phyloP scores from a whole-genome alignment of 768 basidiomycete species.

The Tylopilus felleus region DNA sequence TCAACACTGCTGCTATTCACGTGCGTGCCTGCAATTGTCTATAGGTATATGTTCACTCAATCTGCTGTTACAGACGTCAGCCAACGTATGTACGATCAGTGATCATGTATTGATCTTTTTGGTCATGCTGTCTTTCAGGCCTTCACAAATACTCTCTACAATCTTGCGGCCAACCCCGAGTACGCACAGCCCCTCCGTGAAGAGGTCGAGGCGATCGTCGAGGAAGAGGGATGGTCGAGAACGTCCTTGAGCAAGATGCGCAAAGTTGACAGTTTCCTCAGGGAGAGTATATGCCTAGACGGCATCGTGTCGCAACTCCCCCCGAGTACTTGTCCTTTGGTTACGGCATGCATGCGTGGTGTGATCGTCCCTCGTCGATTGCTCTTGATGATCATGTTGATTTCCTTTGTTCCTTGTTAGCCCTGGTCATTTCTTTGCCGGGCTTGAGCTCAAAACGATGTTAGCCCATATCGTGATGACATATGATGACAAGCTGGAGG shows the following conservation, averaged over 20 bases:
- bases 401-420: neutral
- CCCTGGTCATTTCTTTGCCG: slow-evolving; percentile 1
- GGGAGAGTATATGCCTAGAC: neutral
- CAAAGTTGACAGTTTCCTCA: neutral
- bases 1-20: neutral
- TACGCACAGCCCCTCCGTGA: neutral
- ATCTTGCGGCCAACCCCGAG: neutral
- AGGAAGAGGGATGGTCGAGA: neutral
- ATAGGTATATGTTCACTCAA: neutral
- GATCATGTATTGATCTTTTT: too few relatives aligned
- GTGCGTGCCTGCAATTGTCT: neutral
- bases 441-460: neutral
- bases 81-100: too few relatives aligned
- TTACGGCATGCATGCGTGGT: slow-evolving; percentile 17
- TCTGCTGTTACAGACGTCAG: too few relatives aligned
- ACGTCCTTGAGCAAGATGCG: neutral
- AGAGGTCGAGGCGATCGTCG: neutral
- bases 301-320: slow-evolving; percentile 24
- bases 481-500: slow-evolving; percentile 11
- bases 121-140: too few relatives aligned
- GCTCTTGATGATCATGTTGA: neutral
- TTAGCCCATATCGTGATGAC: neutral
- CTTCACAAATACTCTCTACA: neutral
- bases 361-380: neutral
- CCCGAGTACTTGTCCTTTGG: slow-evolving; percentile 38